Evolutionary conservation across 176 grass and related monocot genomes (phyloP).

Genomic region (Rhynchospora tenuis): DNA sequence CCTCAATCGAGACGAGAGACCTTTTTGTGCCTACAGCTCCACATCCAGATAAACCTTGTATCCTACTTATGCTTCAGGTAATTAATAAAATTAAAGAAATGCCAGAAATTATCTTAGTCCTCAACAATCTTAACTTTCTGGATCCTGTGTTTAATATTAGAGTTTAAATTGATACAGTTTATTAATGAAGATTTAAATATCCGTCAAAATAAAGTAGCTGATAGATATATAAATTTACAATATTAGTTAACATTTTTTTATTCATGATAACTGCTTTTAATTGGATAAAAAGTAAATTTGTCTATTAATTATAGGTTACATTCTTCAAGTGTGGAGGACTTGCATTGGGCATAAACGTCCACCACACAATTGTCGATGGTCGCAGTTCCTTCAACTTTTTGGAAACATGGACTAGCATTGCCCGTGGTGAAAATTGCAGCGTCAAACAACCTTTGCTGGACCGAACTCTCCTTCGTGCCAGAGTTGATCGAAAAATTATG

Average conservation of each 20-base stretch:
- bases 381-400: slow-evolving; percentile 36
- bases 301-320: slow-evolving; percentile 29
- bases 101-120: too few relatives aligned
- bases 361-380: slow-evolving; percentile 47
- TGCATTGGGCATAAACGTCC: slow-evolving; percentile 31
- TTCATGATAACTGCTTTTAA: too few relatives aligned
- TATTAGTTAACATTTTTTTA: too few relatives aligned
- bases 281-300: neutral
- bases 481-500: slow-evolving; percentile 16
- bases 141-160: too few relatives aligned
- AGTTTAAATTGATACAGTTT: too few relatives aligned
- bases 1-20: slow-evolving; percentile 29
- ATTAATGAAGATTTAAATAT: too few relatives aligned
- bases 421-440: neutral
- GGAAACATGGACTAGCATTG: slow-evolving; percentile 33
- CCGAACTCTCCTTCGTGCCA: slow-evolving; percentile 44
- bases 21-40: slow-evolving; percentile 37
- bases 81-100: neutral
- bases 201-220: too few relatives aligned
- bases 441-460: slow-evolving; percentile 23
- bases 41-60: neutral
- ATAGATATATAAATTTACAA: too few relatives aligned
- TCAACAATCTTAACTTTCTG: too few relatives aligned
- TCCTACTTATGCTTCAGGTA: slow-evolving; percentile 48
- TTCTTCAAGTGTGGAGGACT: slow-evolving; percentile 50